phyloP scores from a whole-genome alignment of 2,329 filamentous ascomycete species.

The Alternaria solani region DNA sequence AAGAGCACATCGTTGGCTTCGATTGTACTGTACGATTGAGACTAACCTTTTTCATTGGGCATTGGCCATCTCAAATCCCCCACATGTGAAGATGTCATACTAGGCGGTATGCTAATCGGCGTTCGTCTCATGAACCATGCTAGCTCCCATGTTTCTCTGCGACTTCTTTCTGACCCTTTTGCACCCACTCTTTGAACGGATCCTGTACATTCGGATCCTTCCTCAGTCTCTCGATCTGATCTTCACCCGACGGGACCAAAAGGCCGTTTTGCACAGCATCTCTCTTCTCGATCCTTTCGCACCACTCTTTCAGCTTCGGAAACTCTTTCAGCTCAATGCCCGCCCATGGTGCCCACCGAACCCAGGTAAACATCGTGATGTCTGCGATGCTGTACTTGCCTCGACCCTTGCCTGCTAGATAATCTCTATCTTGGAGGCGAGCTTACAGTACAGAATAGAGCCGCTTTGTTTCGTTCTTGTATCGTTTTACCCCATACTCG shows the following conservation, averaged over 20 bases:
- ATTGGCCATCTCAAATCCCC: background rate
- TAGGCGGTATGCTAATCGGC: background rate
- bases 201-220: conserved; percentile 31
- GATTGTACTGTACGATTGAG: background rate
- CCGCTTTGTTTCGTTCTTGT: conserved; percentile 80
- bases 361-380: conserved; percentile 78
- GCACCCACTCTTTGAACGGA: conserved; percentile 37
- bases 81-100: background rate
- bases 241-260: conserved; percentile 31
- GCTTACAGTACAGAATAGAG: conserved; percentile 78
- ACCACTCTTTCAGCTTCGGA: conserved; percentile 62
- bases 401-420: conserved; percentile 66
- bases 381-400: conserved; percentile 70
- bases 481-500: conserved; percentile 79
- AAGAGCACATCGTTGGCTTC: background rate
- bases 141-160: conserved; percentile 27
- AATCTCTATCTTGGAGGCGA: conserved; percentile 64
- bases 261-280: conserved; percentile 65
- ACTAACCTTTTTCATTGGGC: background rate
- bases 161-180: conserved; percentile 31
- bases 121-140: background rate
- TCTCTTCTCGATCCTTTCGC: conserved; percentile 48
- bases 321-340: conserved; percentile 74
- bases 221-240: conserved; percentile 36
- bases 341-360: conserved; percentile 65